Conservation (phyloP, 345 rosid species). For the Kandelia obovata region DNA sequence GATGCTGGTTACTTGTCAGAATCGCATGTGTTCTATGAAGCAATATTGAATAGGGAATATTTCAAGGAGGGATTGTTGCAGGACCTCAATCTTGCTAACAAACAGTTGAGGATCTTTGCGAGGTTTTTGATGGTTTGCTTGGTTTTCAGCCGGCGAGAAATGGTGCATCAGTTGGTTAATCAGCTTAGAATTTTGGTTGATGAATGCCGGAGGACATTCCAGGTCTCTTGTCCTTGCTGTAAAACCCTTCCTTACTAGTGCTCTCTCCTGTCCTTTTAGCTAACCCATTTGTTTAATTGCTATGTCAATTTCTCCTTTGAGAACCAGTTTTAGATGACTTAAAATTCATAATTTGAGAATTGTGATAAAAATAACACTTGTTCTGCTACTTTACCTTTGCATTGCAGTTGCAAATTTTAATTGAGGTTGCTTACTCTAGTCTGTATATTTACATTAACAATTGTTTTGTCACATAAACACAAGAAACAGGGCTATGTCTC, state of each 20-base stretch:
- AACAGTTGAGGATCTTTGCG: conserved; percentile 83
- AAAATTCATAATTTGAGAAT: too few relatives aligned
- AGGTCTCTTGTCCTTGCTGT: conserved; percentile 40
- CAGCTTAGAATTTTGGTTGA: conserved; percentile 77
- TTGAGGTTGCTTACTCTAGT: too few relatives aligned
- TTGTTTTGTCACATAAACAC: too few relatives aligned
- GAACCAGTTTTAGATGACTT: background rate
- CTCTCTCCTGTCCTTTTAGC: background rate
- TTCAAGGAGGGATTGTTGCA: conserved; percentile 82
- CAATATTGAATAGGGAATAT: conserved; percentile 74
- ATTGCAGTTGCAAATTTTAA: too few relatives aligned
- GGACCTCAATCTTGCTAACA: conserved; percentile 79
- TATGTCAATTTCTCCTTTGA: background rate
- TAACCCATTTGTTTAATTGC: background rate
- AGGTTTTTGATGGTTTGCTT: conserved; percentile 91
- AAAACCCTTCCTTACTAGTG: background rate
- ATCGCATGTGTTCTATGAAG: conserved; percentile 86
- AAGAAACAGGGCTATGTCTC: too few relatives aligned
- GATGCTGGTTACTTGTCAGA: conserved; percentile 75
- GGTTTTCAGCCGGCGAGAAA: conserved; percentile 71
- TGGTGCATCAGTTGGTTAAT: conserved; percentile 78
- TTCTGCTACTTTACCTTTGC: too few relatives aligned
- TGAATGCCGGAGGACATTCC: conserved; percentile 87
- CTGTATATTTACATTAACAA: too few relatives aligned
- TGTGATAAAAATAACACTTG: too few relatives aligned